These are phyloP conservation scores for Aureobasidium sp. DNA, from an alignment of 2,329 filamentous ascomycete species.

Conservation along the genomic window DNA sequence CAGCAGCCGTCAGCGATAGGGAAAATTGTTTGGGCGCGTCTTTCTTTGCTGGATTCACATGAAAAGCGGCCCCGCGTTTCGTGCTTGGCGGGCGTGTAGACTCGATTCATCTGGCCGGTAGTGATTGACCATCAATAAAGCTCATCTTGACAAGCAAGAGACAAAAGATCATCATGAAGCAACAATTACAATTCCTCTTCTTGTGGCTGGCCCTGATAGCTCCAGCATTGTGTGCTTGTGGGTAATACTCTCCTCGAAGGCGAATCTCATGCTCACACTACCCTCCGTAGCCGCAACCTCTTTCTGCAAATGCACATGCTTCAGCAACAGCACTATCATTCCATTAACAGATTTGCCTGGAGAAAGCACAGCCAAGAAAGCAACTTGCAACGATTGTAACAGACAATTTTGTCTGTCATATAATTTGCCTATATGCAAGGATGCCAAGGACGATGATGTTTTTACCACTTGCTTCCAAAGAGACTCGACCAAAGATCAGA, in stretches of 20 bases:
- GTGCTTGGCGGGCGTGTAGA: background rate
- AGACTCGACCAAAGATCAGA: conserved; percentile 61
- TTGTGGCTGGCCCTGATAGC: conserved; percentile 14
- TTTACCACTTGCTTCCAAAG: conserved; percentile 62
- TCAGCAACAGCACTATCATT: conserved; percentile 61
- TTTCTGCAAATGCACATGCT: conserved; percentile 68
- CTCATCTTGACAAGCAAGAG: background rate
- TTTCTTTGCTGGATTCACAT: background rate
- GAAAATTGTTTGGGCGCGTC: background rate
- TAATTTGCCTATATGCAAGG: conserved; percentile 55
- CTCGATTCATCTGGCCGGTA: background rate
- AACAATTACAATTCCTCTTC: conserved; percentile 12
- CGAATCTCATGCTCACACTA: no score
- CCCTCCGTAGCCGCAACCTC: conserved; percentile 45
- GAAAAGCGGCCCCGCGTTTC: background rate
- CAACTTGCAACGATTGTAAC: conserved; percentile 59
- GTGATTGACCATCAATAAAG: background rate
- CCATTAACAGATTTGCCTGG: conserved; percentile 45
- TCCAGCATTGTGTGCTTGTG: conserved; percentile 21
- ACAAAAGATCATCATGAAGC: background rate
- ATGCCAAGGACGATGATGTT: conserved; percentile 58
- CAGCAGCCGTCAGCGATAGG: background rate
- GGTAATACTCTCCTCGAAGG: no score
- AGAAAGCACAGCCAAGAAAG: conserved; percentile 25
- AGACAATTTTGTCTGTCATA: conserved; percentile 60